A percentile compares a stretch with the other conserved stretches of the same genome.
phyloP scores from a whole-genome alignment of 2,329 filamentous ascomycete species.

The Cytospora paraplurivora region DNA sequence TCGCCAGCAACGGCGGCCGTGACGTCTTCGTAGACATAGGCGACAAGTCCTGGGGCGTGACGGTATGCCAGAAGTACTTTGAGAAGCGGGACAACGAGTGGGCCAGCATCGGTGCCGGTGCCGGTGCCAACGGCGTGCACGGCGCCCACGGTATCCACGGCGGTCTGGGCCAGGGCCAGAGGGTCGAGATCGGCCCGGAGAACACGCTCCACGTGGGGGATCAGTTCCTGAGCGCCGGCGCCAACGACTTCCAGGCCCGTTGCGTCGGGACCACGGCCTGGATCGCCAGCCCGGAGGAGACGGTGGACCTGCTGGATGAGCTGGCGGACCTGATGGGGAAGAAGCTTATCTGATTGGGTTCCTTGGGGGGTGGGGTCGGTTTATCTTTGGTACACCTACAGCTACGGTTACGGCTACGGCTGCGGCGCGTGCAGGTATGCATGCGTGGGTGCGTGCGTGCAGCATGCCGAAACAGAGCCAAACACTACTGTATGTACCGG shows the following conservation, averaged over 20 bases:
- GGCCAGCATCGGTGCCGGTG: slow-evolving; percentile 12
- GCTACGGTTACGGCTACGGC: too few relatives aligned
- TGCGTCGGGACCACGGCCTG: slow-evolving; percentile 93
- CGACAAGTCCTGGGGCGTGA: slow-evolving; percentile 95
- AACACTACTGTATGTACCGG: too few relatives aligned
- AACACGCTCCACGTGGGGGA: slow-evolving; percentile 94
- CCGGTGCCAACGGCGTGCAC: slow-evolving; percentile 13
- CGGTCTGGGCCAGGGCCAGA: slow-evolving; percentile 29
- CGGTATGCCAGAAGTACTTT: slow-evolving; percentile 90
- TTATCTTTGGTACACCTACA: too few relatives aligned
- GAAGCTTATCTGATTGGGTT: slow-evolving; percentile 39
- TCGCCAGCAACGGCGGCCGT: slow-evolving; percentile 75
- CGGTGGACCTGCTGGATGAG: slow-evolving; percentile 86
- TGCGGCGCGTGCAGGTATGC: background rate
- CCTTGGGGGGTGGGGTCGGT: background rate
- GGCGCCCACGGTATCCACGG: slow-evolving; percentile 4
- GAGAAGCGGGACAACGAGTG: slow-evolving; percentile 47
- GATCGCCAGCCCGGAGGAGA: slow-evolving; percentile 93
- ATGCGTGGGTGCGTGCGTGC: background rate
- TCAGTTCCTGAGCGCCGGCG: slow-evolving; percentile 92
- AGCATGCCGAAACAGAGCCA: too few relatives aligned
- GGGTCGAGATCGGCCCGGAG: slow-evolving; percentile 60
- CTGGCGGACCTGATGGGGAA: slow-evolving; percentile 61
- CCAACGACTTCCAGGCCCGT: slow-evolving; percentile 95
- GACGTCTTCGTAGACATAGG: slow-evolving; percentile 99